Percentiles rank a stretch among this genome's conserved stretches.
phyloP scores from a whole-genome alignment of 1,139 yeast species.

The Candida sanyaensis region DNA sequence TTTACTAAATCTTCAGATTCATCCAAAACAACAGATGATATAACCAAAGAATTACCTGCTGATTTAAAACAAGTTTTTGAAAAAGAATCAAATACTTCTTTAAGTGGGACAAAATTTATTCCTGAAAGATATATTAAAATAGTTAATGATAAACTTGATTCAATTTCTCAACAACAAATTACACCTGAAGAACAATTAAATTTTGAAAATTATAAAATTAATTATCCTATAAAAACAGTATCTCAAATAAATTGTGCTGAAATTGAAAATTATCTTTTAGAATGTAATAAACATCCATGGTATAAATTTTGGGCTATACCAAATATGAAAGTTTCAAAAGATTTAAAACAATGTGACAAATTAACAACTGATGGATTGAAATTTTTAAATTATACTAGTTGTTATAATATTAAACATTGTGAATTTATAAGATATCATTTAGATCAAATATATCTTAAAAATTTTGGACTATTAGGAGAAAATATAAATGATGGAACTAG shows the following conservation, averaged over 20 bases:
- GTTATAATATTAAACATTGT: slow-evolving; percentile 42
- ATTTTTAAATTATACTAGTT: slow-evolving; percentile 38
- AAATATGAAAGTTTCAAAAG: slow-evolving; percentile 3
- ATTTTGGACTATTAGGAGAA: slow-evolving; percentile 45
- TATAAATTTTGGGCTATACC: slow-evolving; percentile 1
- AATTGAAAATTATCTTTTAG: slow-evolving; percentile 37
- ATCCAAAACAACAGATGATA: slow-evolving; percentile 24
- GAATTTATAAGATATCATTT: slow-evolving; percentile 37
- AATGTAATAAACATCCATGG: slow-evolving; percentile 29
- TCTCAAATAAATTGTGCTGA: slow-evolving; percentile 45
- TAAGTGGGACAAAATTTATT: slow-evolving; percentile 24
- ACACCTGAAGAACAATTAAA: slow-evolving; percentile 23
- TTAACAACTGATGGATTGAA: slow-evolving; percentile 39
- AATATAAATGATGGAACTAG: slow-evolving; percentile 27
- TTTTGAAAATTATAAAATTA: slow-evolving; percentile 34
- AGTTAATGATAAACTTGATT: slow-evolving; percentile 29
- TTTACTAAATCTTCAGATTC: slow-evolving; percentile 13
- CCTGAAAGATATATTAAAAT: slow-evolving; percentile 27
- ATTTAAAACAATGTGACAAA: slow-evolving; percentile 27
- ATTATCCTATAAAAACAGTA: slow-evolving; percentile 27
- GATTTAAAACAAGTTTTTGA: slow-evolving; percentile 37
- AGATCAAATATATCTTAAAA: slow-evolving; percentile 38
- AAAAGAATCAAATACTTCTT: slow-evolving; percentile 24
- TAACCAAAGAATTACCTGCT: slow-evolving; percentile 30
- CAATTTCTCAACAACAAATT: slow-evolving; percentile 15